Evolutionary conservation across 2,329 filamentous ascomycete genomes (phyloP), one percentile per base, ranked within the genome.

Genomic region (Stagonosporopsis vannaccii): DNA sequence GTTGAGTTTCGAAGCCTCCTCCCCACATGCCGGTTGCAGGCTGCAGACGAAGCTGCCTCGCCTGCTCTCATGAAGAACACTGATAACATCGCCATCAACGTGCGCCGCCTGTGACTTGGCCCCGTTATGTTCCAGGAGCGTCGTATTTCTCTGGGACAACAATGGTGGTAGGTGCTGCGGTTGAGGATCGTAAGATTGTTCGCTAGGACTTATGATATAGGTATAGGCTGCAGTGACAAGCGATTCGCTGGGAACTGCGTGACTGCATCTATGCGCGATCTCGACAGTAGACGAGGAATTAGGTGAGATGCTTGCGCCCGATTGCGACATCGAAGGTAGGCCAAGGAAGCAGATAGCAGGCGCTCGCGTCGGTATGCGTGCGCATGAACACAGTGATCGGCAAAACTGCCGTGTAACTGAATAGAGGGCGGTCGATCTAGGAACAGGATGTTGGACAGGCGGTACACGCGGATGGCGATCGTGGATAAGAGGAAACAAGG

Each of bases 11-110:
- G 51, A 28, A 19, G 26, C 6, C 17, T 48, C 40, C 3, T 63
- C 60, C 7, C 61, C 60, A 7, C 23, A 9, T 6, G 33, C 28
- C 20, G 55, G 17, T 33, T 40, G 60, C 30, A 49, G 28, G 6
- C 60, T 65, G 65, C 66, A 71, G 11, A 50, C 65, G n/a, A 73
- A 68, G 25, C 68, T 67, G 37, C 68, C 65, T 15, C 70, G 67
- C 49, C 71, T 60, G n/a, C 42, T 46, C 8, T 60, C 63, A 15
- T 59, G 54, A 19, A 59, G 61, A 7, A 66, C 65, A 12, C 63
- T 65, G 7, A 56, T 43, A 9, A 28, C 55, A 15, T 47, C 39
- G 23, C 56, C 51, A 6, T 54, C 51, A 2, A 41, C 35, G 4
- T 43, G 52, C 9, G 56, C 55, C 23, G 36, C 45, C 17, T 50